Percentiles rank a stretch among this genome's conserved stretches.
These are phyloP conservation scores for Trichoderma endophyticum DNA, from an alignment of 2,329 filamentous ascomycete genomes.

Conservation along the genomic window DNA sequence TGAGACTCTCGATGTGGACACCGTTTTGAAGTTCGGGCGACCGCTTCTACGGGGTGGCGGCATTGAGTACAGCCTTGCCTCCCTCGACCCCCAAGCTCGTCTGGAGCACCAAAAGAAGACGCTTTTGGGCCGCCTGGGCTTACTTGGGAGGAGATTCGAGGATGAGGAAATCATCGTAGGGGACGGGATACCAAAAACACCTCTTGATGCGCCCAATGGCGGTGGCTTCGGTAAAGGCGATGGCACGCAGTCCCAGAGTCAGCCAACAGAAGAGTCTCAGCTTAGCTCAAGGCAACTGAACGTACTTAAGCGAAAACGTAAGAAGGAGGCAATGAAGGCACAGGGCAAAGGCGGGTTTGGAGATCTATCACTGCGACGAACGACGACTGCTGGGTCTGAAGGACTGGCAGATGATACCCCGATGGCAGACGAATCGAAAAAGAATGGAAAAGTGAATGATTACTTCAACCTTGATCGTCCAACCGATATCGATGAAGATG, in stretches of 20 bases:
- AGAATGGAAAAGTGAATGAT: constrained; percentile 66
- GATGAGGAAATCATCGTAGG: constrained; percentile 70
- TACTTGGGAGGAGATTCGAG: constrained; percentile 79
- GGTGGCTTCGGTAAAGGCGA: constrained; percentile 36
- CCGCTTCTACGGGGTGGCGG: constrained; percentile 80
- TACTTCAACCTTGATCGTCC: constrained; percentile 88
- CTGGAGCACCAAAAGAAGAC: constrained; percentile 88
- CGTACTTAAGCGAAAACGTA: constrained; percentile 89
- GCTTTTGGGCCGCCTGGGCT: constrained; percentile 73
- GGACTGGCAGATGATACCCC: constrained; percentile 60
- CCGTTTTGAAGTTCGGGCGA: constrained; percentile 79
- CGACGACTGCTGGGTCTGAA: constrained; percentile 59
- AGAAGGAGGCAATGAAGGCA: constrained; percentile 82
- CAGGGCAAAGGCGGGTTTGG: constrained; percentile 86
- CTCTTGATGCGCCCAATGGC: constrained; percentile 41
- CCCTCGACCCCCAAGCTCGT: constrained; percentile 76
- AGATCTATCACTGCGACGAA: constrained; percentile 71
- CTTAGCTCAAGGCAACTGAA: constrained; percentile 94
- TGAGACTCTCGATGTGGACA: constrained; percentile 70
- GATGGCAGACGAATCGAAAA: constrained; percentile 52
- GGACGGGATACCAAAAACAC: constrained; percentile 45
- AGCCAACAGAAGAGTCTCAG: constrained; percentile 60
- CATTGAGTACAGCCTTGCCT: constrained; percentile 79
- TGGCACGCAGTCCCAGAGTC: constrained; percentile 37
- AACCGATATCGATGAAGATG: constrained; percentile 77